These are phyloP conservation scores for Dicorynia guianensis DNA, from an alignment of 306 rosid species.

Conservation along the genomic window DNA sequence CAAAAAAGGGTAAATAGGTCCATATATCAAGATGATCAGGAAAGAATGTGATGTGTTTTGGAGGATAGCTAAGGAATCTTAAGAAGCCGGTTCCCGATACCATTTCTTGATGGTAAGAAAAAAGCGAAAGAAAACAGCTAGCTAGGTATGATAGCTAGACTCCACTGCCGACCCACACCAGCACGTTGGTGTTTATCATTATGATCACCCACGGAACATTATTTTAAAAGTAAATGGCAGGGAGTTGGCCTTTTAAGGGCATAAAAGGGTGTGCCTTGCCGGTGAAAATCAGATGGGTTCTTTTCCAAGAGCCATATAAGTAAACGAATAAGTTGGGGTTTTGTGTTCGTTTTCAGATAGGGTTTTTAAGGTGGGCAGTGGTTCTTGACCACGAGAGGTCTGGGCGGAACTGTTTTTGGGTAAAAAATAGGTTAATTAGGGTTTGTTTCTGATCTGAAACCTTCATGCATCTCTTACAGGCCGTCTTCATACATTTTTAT, in stretches of 20 bases:
- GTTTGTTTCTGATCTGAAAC: background rate
- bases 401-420: background rate
- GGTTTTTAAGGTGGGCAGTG: slow-evolving; percentile 10
- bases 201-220: background rate
- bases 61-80: slow-evolving; percentile 52
- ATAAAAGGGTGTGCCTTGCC: slow-evolving; percentile 1
- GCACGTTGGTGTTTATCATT: slow-evolving; percentile 11
- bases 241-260: background rate
- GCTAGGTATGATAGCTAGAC: background rate
- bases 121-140: slow-evolving; percentile 39
- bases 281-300: background rate
- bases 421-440: background rate
- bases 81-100: slow-evolving; percentile 51
- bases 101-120: slow-evolving; percentile 18
- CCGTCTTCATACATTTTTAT: too few species aligned
- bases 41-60: slow-evolving; percentile 66
- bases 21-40: slow-evolving; percentile 29
- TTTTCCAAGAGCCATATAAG: slow-evolving; percentile 13
- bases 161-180: slow-evolving; percentile 39
- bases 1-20: background rate
- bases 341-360: background rate
- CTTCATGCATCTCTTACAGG: background rate
- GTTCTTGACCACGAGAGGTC: background rate
- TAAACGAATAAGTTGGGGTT: background rate
- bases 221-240: background rate